A percentile compares a stretch with the other conserved stretches of the same genome.
These are phyloP conservation scores for Samsoniella hepiali DNA, from an alignment of 2,329 filamentous ascomycete species.

Conservation along the genomic window DNA sequence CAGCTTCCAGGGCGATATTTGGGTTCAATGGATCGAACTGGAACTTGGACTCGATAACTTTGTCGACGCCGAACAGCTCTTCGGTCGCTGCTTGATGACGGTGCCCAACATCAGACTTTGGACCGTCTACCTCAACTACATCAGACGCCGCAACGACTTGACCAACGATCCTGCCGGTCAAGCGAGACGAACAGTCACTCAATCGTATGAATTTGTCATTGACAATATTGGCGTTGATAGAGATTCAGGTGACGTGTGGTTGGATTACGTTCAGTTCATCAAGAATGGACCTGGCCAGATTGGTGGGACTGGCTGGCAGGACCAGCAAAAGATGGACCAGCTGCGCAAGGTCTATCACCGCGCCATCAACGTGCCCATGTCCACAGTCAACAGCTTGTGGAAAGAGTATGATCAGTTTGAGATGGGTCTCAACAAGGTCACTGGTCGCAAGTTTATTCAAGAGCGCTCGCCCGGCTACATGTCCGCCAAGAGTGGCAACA, in stretches of 20 bases:
- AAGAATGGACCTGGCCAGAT: slow-evolving; percentile 81
- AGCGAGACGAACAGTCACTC: slow-evolving; percentile 74
- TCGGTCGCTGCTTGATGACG: slow-evolving; percentile 72
- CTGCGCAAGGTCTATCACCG: slow-evolving; percentile 89
- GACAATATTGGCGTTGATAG: slow-evolving; percentile 87
- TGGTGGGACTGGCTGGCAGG: slow-evolving; percentile 88
- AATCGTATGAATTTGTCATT: slow-evolving; percentile 90
- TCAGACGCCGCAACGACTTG: slow-evolving; percentile 85
- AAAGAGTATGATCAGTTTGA: slow-evolving; percentile 98
- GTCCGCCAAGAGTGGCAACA: slow-evolving; percentile 89
- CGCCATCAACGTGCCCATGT: slow-evolving; percentile 82
- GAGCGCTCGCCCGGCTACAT: slow-evolving; percentile 92
- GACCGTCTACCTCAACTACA: slow-evolving; percentile 92
- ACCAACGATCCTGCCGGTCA: slow-evolving; percentile 70
- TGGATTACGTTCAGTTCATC: slow-evolving; percentile 92
- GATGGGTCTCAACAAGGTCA: slow-evolving; percentile 87
- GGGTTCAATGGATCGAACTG: slow-evolving; percentile 85
- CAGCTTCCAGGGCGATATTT: slow-evolving; percentile 74
- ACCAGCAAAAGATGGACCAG: slow-evolving; percentile 96
- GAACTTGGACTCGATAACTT: slow-evolving; percentile 86
- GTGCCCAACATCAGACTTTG: slow-evolving; percentile 84
- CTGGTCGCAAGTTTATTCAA: slow-evolving; percentile 89
- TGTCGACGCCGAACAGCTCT: slow-evolving; percentile 74
- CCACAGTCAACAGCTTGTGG: slow-evolving; percentile 81
- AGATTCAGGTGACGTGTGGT: slow-evolving; percentile 85